phyloP scores from a whole-genome alignment of 352 stramenopile genomes.

The Aphanomyces invadans region DNA sequence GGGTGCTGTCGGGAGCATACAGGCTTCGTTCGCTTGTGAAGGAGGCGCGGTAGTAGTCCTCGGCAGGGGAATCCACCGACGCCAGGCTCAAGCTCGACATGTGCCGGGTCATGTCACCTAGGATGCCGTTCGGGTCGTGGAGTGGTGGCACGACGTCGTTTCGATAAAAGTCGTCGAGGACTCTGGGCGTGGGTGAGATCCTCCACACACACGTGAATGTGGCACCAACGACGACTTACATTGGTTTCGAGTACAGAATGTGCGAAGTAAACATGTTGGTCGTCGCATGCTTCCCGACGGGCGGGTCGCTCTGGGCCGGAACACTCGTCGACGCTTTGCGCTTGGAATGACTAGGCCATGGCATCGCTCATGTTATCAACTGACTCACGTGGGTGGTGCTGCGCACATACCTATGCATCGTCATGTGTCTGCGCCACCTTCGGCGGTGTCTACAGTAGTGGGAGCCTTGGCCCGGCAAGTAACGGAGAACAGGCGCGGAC shows the following conservation, averaged over 20 bases:
- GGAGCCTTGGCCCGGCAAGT: not conserved
- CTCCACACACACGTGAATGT: constrained; percentile 23
- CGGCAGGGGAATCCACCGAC: constrained; percentile 41
- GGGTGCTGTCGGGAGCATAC: not conserved
- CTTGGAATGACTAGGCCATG: constrained; percentile 41
- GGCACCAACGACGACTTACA: not conserved
- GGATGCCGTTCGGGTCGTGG: constrained; percentile 71
- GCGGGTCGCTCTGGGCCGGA: constrained; percentile 58
- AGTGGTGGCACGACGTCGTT: constrained; percentile 56
- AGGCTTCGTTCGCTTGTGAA: constrained; percentile 11
- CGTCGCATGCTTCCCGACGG: constrained; percentile 47
- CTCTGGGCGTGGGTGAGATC: constrained; percentile 7
- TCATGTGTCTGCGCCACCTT: not conserved
- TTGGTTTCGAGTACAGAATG: not conserved
- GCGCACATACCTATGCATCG: constrained; percentile 6
- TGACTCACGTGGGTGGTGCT: too few relatives aligned
- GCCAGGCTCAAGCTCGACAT: constrained; percentile 56
- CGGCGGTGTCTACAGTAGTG: not conserved
- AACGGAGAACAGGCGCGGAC: not conserved
- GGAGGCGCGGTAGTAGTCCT: not conserved
- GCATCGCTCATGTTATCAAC: too few relatives aligned
- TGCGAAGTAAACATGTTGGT: constrained; percentile 27
- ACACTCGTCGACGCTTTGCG: constrained; percentile 76
- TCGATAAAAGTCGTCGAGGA: constrained; percentile 45
- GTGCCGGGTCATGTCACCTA: constrained; percentile 38